These are phyloP conservation scores for Aspergillus pseudoviridinutans DNA, from an alignment of 2,329 filamentous ascomycete species.

Conservation along the genomic window DNA sequence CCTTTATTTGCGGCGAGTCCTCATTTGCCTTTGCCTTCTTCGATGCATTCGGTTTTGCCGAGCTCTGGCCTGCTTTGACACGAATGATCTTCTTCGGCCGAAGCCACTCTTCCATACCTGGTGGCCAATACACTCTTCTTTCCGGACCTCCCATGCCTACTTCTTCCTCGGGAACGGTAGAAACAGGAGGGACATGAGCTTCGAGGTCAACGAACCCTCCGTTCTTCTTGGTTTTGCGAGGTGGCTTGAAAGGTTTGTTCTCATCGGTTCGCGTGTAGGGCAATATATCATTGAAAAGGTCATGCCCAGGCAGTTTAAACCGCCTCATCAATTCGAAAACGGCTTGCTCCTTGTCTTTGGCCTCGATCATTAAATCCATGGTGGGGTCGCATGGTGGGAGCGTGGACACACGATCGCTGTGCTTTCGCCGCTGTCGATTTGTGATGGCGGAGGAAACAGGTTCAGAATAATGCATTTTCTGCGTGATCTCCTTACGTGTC, in stretches of 20 bases:
- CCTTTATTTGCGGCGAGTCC: neutral
- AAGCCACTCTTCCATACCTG: slow-evolving; percentile 86
- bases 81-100: slow-evolving; percentile 64
- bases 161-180: slow-evolving; percentile 61
- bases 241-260: slow-evolving; percentile 54
- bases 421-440: slow-evolving; percentile 73
- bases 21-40: slow-evolving; percentile 11
- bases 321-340: slow-evolving; percentile 91
- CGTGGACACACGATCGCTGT: slow-evolving; percentile 72
- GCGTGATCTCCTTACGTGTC: slow-evolving; percentile 76
- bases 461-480: slow-evolving; percentile 98
- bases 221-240: slow-evolving; percentile 46
- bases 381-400: slow-evolving; percentile 76
- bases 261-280: slow-evolving; percentile 76
- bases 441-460: slow-evolving; percentile 73
- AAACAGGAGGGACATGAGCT: slow-evolving; percentile 40
- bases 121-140: slow-evolving; percentile 82
- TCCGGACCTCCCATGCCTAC: slow-evolving; percentile 82
- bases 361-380: slow-evolving; percentile 99
- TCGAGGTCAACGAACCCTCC: slow-evolving; percentile 37
- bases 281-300: slow-evolving; percentile 70
- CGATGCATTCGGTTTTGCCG: slow-evolving; percentile 12
- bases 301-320: slow-evolving; percentile 76
- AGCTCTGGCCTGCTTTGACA: slow-evolving; percentile 18
- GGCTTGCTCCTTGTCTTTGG: slow-evolving; percentile 96